Evolutionary conservation across 129 eudicot genomes (phyloP).

Genomic region (Flaveria linearis): DNA sequence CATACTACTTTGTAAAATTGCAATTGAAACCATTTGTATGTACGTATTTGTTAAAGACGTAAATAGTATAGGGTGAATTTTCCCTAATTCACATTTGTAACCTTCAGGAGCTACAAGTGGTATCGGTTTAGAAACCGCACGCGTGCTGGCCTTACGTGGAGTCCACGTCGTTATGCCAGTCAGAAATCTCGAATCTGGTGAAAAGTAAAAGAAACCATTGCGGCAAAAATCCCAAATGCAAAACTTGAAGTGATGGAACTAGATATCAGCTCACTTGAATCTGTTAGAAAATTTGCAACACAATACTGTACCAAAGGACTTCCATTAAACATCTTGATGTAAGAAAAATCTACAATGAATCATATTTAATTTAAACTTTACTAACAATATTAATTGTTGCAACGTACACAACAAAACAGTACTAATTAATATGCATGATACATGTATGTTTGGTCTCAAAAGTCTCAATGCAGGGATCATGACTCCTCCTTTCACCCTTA

Average conservation of each 20-base stretch:
- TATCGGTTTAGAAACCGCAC: slow-evolving; percentile 76
- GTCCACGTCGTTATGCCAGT: slow-evolving; percentile 90
- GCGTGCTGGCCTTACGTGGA: slow-evolving; percentile 83
- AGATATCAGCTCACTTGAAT: slow-evolving; percentile 73
- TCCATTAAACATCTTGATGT: slow-evolving; percentile 87
- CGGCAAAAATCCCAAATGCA: slow-evolving; percentile 61
- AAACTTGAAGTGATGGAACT: slow-evolving; percentile 92
- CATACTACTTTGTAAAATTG: too few species aligned
- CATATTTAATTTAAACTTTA: background rate
- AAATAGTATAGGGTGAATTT: too few species aligned
- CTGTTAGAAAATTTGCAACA: slow-evolving; percentile 72
- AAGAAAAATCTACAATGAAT: slow-evolving; percentile 30
- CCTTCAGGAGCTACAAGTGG: slow-evolving; percentile 93
- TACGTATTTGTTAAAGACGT: too few species aligned
- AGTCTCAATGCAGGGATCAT: slow-evolving; percentile 97
- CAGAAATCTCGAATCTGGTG: slow-evolving; percentile 64
- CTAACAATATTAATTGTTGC: background rate
- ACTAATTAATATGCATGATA: background rate
- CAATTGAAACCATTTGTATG: too few species aligned
- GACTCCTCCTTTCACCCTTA: slow-evolving; percentile 71
- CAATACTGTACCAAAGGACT: slow-evolving; percentile 61
- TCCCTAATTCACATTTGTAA: too few species aligned
- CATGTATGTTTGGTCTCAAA: slow-evolving; percentile 19
- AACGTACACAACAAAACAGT: background rate
- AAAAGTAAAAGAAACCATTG: slow-evolving; percentile 59